Conservation (phyloP, 805 yeast genomes). For the Yarrowia phangngaensis region DNA sequence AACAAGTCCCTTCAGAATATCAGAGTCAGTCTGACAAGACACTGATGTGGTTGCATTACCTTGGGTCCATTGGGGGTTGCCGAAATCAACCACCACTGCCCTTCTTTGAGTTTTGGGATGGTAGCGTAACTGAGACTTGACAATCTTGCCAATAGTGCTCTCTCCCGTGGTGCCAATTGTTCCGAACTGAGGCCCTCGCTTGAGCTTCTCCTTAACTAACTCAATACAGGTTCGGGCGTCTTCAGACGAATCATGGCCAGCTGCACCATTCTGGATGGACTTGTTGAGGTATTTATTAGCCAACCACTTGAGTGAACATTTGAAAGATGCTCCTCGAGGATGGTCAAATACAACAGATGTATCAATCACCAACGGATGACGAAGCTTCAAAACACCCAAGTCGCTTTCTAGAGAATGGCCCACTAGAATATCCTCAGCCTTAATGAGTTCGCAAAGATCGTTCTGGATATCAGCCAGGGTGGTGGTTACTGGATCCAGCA, state of each 20-base stretch:
- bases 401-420: slow-evolving; percentile 93
- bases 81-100: slow-evolving; percentile 41
- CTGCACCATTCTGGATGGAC: slow-evolving; percentile 62
- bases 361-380: slow-evolving; percentile 75
- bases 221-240: slow-evolving; percentile 81
- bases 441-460: slow-evolving; percentile 48
- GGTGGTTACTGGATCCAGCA: slow-evolving; percentile 58
- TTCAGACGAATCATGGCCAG: slow-evolving; percentile 82
- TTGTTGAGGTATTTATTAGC: slow-evolving; percentile 52
- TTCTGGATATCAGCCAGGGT: slow-evolving; percentile 65
- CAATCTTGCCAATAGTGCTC: slow-evolving; percentile 19
- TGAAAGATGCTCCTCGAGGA: slow-evolving; percentile 74
- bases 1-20: slow-evolving; percentile 46
- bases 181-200: slow-evolving; percentile 67
- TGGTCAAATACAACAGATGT: slow-evolving; percentile 73
- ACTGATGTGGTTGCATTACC: slow-evolving; percentile 40
- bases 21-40: slow-evolving; percentile 57
- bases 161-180: slow-evolving; percentile 34
- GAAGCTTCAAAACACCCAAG: slow-evolving; percentile 60
- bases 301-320: slow-evolving; percentile 74
- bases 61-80: slow-evolving; percentile 38
- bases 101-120: slow-evolving; percentile 27
- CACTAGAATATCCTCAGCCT: slow-evolving; percentile 59
- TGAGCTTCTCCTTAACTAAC: slow-evolving; percentile 63
- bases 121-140: slow-evolving; percentile 5